Conservation (phyloP, 164 flowering plant genomes). For the Aristolochia californica region DNA sequence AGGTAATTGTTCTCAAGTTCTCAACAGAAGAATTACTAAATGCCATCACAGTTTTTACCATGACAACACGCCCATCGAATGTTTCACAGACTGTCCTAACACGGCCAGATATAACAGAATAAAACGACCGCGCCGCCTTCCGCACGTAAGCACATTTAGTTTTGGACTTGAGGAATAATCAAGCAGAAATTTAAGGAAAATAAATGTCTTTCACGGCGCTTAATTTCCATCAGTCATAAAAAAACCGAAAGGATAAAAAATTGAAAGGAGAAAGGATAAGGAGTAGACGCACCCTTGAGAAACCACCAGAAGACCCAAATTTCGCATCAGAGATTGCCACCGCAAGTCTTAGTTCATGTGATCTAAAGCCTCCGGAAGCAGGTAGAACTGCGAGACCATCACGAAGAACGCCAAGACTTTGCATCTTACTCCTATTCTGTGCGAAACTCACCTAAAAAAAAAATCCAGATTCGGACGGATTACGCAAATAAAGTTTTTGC, state of each 20-base stretch:
- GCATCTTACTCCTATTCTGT: conserved; percentile 13
- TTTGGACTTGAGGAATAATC: not conserved
- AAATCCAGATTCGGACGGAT: no score
- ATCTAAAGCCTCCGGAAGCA: conserved; percentile 20
- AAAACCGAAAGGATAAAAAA: not conserved
- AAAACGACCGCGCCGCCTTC: not conserved
- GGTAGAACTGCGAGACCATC: conserved; percentile 25
- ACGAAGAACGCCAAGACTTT: conserved; percentile 23
- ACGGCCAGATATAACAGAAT: not conserved
- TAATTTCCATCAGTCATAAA: not conserved
- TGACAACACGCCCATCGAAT: no score
- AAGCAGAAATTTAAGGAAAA: not conserved
- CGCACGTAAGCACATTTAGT: not conserved
- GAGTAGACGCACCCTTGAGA: conserved; percentile 21
- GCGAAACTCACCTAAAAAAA: no score
- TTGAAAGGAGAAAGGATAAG: not conserved
- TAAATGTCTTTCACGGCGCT: not conserved
- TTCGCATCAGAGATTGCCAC: conserved; percentile 17
- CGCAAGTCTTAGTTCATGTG: conserved; percentile 20
- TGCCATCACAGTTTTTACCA: no score
- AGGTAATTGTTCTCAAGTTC: no score
- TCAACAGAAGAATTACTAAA: no score
- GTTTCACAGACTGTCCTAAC: not conserved
- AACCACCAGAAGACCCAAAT: conserved; percentile 15
- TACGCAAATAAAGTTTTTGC: no score